phyloP scores from a whole-genome alignment of 1,284 basidiomycete genomes.

The Tilletiopsis washingtonensis region DNA sequence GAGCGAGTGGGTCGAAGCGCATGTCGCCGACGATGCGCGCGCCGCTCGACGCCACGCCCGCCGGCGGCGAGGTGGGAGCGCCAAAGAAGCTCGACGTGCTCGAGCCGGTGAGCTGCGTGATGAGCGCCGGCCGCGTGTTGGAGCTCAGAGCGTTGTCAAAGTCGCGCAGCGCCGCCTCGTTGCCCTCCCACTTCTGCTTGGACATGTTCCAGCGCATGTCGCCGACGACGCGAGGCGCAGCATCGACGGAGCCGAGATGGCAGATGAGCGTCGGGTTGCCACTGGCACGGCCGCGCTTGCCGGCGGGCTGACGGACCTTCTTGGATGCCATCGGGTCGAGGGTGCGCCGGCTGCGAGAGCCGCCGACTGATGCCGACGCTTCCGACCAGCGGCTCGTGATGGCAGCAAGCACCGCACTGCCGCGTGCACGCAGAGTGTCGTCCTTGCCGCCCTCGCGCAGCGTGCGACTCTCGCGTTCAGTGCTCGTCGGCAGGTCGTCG shows the following conservation, averaged over 20 bases:
- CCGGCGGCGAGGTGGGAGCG: conserved; percentile 6
- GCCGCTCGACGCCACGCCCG: not conserved
- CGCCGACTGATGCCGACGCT: too few relatives aligned
- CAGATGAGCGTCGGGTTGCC: too few relatives aligned
- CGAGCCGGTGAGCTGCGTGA: conserved; percentile 49
- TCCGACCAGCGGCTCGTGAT: too few relatives aligned
- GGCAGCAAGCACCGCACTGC: too few relatives aligned
- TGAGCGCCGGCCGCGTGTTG: conserved; percentile 85
- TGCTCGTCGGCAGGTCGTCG: conserved; percentile 67
- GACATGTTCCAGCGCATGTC: conserved; percentile 95
- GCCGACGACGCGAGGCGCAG: conserved; percentile 18
- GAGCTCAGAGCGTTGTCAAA: conserved; percentile 75
- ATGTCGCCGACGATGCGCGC: conserved; percentile 88
- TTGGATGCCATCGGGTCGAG: conserved; percentile 9
- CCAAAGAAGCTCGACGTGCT: conserved; percentile 13
- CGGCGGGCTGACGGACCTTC: conserved; percentile 51
- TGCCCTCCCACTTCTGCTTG: conserved; percentile 87
- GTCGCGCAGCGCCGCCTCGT: conserved; percentile 77
- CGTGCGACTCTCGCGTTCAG: conserved; percentile 7
- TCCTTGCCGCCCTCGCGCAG: too few relatives aligned
- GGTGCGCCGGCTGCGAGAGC: too few relatives aligned
- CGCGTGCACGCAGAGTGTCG: too few relatives aligned
- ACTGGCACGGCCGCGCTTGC: too few relatives aligned
- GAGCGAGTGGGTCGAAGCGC: conserved; percentile 85
- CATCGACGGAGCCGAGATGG: too few relatives aligned